Evolutionary conservation across 306 rosid species (phyloP), one percentile per base, ranked within the genome.

Genomic region (Bauhinia variegata): DNA sequence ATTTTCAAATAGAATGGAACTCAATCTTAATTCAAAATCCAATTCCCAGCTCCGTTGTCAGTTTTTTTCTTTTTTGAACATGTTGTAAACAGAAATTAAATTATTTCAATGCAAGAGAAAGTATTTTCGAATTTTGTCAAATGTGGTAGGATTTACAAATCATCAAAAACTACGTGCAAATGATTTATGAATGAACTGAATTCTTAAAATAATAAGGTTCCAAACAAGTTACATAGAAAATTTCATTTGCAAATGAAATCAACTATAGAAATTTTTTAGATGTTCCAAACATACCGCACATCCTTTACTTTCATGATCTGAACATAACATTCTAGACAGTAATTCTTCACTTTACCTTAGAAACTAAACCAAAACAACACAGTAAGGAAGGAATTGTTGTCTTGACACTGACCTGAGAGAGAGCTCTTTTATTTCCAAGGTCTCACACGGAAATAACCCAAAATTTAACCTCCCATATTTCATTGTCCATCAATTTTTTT

Each of bases 1-100:
- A 13, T 48, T 65, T 57, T 2, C n/a, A 65, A n/a, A 39, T 58
- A 19, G 17, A 50, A 59, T 58, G 31, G 47, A 59, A 58, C 44
- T 28, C 18, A 57, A 18, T 65, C 13, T 10, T 6, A 41, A 30
- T 13, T 23, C 43, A 37, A 60, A 51, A 6, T 43, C 51, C 2
- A 53, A 75, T 67, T 7, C 7, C 5, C 31, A 18, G 50, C 18
- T 33, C 47, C 65, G 1, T 51, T 17, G 58, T 54, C 16, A 11
- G 54, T 12, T 53, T 52, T 51, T 17, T 66, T 54, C 16, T 15
- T 65, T 12, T 53, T 52, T 47, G 28, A 23, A 23, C 28, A 23
- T 23, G 2, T 23, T 23, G 28, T 23, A 23, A 23, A 23, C 2
- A 23, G 28, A 23, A 23, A 23, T 23, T 23, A 23, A 23, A 23